phyloP scores from a whole-genome alignment of 2,329 filamentous ascomycete genomes.

The Gnomoniopsis smithogilvyi region DNA sequence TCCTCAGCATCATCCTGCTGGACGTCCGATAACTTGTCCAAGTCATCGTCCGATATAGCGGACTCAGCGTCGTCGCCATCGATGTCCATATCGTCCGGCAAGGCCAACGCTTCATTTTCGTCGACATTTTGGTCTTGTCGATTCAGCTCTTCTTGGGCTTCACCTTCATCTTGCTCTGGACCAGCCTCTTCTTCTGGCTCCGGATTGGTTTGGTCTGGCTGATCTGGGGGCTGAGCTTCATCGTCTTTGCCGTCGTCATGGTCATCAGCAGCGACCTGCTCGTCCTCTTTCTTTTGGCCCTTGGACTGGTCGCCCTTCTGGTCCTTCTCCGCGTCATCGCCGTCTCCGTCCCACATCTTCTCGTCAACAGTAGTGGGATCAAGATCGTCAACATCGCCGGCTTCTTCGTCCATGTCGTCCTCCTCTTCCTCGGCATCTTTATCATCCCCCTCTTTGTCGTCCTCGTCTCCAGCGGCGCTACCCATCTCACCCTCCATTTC shows the following conservation, averaged over 20 bases:
- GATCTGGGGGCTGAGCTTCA: conserved; percentile 34
- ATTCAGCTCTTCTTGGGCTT: conserved; percentile 54
- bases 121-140: conserved; percentile 55
- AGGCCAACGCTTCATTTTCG: conserved; percentile 25
- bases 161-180: conserved; percentile 54
- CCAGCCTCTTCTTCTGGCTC: conserved; percentile 42
- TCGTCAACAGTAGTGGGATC: conserved; percentile 91
- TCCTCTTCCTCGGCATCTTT: conserved; percentile 63
- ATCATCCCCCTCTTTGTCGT: conserved; percentile 58
- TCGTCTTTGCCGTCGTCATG: conserved; percentile 43
- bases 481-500: conserved; percentile 86
- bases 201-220: conserved; percentile 42
- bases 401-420: conserved; percentile 84
- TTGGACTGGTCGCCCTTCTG: conserved; percentile 72
- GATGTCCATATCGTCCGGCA: conserved; percentile 28
- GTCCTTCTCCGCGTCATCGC: conserved; percentile 78
- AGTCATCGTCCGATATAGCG: conserved; percentile 15
- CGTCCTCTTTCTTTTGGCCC: conserved; percentile 63
- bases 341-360: conserved; percentile 95
- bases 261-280: conserved; percentile 58
- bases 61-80: conserved; percentile 24
- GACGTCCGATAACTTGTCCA: conserved; percentile 46
- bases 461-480: conserved; percentile 58
- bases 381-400: conserved; percentile 85
- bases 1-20: conserved; percentile 23